Conservation (phyloP, 164 flowering plant genomes). For the Piper longum region DNA sequence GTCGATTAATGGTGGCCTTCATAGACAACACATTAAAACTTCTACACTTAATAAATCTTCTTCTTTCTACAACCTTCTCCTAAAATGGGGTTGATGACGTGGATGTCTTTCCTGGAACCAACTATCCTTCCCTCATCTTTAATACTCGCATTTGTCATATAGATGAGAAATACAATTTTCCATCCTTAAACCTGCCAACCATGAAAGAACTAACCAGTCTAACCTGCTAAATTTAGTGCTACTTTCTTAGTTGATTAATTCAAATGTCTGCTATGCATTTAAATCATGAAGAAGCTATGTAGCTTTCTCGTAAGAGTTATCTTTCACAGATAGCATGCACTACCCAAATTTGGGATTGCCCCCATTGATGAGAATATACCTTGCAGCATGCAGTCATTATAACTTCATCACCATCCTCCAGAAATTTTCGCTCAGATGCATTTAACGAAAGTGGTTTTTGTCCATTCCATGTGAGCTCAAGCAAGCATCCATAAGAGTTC, state of each 20-base stretch:
- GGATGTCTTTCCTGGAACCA: too few species aligned
- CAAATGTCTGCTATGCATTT: not conserved
- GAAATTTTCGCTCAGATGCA: slow-evolving; percentile 47
- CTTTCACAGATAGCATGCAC: not conserved
- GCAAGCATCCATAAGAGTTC: slow-evolving; percentile 77
- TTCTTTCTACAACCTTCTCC: too few species aligned
- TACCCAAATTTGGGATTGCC: not conserved
- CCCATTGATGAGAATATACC: slow-evolving; percentile 21
- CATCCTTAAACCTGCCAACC: too few species aligned
- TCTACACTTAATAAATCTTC: too few species aligned
- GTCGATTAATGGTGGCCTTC: too few species aligned
- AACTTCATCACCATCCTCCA: slow-evolving; percentile 97
- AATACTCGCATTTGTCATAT: not conserved
- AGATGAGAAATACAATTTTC: not conserved
- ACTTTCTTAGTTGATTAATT: not conserved
- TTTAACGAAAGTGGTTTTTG: slow-evolving; percentile 53
- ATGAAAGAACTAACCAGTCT: not conserved
- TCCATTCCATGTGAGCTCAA: slow-evolving; percentile 92
- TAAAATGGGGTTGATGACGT: too few species aligned
- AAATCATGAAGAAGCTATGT: not conserved
- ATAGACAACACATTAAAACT: too few species aligned
- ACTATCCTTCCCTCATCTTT: too few species aligned
- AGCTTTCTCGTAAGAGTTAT: too few species aligned
- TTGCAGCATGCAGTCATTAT: slow-evolving; percentile 60
- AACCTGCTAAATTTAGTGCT: not conserved